Evolutionary conservation across 2,329 filamentous ascomycete genomes (phyloP).

Genomic region (Helminthosporium solani): DNA sequence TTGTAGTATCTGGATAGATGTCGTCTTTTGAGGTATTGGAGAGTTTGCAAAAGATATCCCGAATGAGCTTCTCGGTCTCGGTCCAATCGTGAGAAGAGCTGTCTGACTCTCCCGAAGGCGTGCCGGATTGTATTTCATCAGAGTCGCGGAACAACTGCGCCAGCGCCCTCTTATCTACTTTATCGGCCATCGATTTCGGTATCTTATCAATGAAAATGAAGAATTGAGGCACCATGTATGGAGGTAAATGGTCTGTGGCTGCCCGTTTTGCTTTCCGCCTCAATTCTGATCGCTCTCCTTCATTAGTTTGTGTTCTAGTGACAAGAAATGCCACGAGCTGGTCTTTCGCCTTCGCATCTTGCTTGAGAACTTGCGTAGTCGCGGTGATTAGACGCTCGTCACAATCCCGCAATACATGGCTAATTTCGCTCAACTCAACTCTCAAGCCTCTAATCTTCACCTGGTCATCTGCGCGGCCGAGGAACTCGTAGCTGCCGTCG

Average conservation of each 20-base stretch:
- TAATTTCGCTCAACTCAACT: slow-evolving; percentile 44
- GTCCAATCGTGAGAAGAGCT: slow-evolving; percentile 48
- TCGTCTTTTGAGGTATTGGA: slow-evolving; percentile 52
- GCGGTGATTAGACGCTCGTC: slow-evolving; percentile 25
- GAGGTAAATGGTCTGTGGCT: slow-evolving; percentile 28
- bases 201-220: slow-evolving; percentile 35
- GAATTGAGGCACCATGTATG: slow-evolving; percentile 44
- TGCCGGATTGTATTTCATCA: slow-evolving; percentile 5
- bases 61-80: slow-evolving; percentile 54
- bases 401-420: slow-evolving; percentile 26
- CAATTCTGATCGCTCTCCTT: slow-evolving; percentile 15
- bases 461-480: slow-evolving; percentile 43
- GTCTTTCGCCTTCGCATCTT: slow-evolving; percentile 25
- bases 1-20: slow-evolving; percentile 65
- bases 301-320: neutral
- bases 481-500: slow-evolving; percentile 43
- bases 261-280: slow-evolving; percentile 18
- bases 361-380: slow-evolving; percentile 35
- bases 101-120: slow-evolving; percentile 4
- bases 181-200: slow-evolving; percentile 43
- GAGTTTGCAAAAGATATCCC: slow-evolving; percentile 59
- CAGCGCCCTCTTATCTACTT: slow-evolving; percentile 42
- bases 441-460: slow-evolving; percentile 44
- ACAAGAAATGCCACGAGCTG: slow-evolving; percentile 42
- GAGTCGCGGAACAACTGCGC: slow-evolving; percentile 28